Evolutionary conservation across 2,329 filamentous ascomycete species (phyloP).

Genomic region (Exophiala sp.): DNA sequence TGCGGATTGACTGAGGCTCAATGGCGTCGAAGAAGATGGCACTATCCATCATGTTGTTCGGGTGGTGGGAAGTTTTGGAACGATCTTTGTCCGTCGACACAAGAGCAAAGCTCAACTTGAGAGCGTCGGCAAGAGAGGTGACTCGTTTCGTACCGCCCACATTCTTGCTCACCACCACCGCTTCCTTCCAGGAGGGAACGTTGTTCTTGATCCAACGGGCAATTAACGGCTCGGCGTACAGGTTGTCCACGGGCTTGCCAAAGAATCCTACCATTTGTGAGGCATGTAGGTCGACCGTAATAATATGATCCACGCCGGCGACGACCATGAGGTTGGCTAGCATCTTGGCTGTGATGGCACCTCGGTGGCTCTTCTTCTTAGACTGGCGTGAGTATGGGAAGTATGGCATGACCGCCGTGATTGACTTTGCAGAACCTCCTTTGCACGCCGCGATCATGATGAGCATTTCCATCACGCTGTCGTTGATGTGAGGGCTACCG

Average conservation of each 20-base stretch:
- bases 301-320: constrained; percentile 93
- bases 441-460: constrained; percentile 99
- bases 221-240: constrained; percentile 91
- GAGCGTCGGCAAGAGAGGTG: constrained; percentile 86
- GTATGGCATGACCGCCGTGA: constrained; percentile 30
- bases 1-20: constrained; percentile 39
- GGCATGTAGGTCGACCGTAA: constrained; percentile 91
- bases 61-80: constrained; percentile 32
- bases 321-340: constrained; percentile 89
- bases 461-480: constrained; percentile 97
- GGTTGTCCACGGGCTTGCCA: constrained; percentile 92
- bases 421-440: constrained; percentile 72
- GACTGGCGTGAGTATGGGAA: constrained; percentile 99
- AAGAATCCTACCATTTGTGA: constrained; percentile 99
- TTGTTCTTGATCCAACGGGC: constrained; percentile 92
- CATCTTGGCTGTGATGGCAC: constrained; percentile 95
- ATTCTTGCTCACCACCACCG: constrained; percentile 97
- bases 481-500: constrained; percentile 91
- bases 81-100: constrained; percentile 74
- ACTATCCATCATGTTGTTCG: constrained; percentile 65
- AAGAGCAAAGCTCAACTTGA: constrained; percentile 97
- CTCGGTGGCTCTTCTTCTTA: constrained; percentile 96
- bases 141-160: constrained; percentile 95
- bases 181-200: constrained; percentile 73
- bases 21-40: constrained; percentile 65